Percentiles rank a stretch among this genome's conserved stretches.
These are phyloP conservation scores for Aureobasidium sp. DNA, from an alignment of 2,329 filamentous ascomycete species.

Conservation along the genomic window DNA sequence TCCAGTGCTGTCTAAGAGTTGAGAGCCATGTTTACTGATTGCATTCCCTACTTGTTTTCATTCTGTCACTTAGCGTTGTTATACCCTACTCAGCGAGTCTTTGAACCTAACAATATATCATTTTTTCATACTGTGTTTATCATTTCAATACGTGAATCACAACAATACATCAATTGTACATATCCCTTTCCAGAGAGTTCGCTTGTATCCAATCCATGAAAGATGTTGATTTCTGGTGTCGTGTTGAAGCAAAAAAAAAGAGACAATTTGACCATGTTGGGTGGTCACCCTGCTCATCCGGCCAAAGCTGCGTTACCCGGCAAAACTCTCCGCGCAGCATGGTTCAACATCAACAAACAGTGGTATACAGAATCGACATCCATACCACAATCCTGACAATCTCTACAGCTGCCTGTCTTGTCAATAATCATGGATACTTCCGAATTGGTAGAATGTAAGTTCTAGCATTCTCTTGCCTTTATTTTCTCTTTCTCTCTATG, in stretches of 20 bases:
- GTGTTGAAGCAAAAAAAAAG: background rate
- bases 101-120: background rate
- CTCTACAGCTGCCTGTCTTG: background rate
- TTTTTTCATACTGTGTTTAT: too few species aligned
- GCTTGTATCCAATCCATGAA: too few species aligned
- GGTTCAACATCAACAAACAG: conserved; percentile 2
- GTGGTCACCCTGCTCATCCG: background rate
- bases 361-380: background rate
- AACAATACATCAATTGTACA: too few species aligned
- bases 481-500: too few species aligned
- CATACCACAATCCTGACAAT: background rate
- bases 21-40: background rate
- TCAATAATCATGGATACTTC: background rate
- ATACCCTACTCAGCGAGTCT: background rate
- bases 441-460: background rate
- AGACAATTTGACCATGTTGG: background rate
- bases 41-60: background rate
- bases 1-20: background rate
- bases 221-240: background rate
- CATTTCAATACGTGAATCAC: too few species aligned
- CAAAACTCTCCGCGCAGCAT: background rate
- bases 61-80: background rate
- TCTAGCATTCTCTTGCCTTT: background rate
- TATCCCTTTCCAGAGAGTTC: too few species aligned
- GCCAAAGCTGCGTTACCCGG: background rate